A percentile compares a stretch with the other conserved stretches of the same genome.
Conservation (phyloP, 805 yeast species). For the Schizosaccharomyces osmophilus region DNA sequence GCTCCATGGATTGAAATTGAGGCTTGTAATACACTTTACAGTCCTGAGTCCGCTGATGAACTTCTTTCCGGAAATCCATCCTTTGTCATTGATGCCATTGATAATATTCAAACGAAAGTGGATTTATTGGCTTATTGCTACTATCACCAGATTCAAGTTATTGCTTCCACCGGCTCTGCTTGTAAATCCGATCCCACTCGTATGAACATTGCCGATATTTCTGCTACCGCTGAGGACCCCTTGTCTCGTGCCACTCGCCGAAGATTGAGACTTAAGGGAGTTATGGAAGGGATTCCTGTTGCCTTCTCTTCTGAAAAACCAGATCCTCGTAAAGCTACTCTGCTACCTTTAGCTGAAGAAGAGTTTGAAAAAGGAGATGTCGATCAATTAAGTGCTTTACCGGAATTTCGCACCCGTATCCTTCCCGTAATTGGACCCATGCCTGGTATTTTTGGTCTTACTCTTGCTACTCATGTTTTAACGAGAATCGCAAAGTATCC, state of each 20-base stretch:
- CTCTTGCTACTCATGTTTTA: slow-evolving; percentile 63
- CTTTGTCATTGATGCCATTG: slow-evolving; percentile 82
- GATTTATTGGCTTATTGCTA: slow-evolving; percentile 60
- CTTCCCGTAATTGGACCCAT: slow-evolving; percentile 88
- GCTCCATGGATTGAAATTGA: slow-evolving; percentile 92
- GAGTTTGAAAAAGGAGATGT: slow-evolving; percentile 63
- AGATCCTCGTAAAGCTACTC: slow-evolving; percentile 72
- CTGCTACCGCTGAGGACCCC: slow-evolving; percentile 82
- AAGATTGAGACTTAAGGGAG: slow-evolving; percentile 57
- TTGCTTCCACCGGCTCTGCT: slow-evolving; percentile 93
- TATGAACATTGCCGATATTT: slow-evolving; percentile 67
- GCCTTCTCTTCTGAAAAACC: slow-evolving; percentile 92
- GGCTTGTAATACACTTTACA: slow-evolving; percentile 57
- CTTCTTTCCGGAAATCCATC: slow-evolving; percentile 39
- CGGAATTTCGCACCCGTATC: slow-evolving; percentile 78
- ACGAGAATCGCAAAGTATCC: slow-evolving; percentile 60
- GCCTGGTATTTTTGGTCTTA: slow-evolving; percentile 89
- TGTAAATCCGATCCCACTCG: slow-evolving; percentile 89
- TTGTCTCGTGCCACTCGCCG: slow-evolving; percentile 70
- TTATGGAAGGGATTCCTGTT: slow-evolving; percentile 51
- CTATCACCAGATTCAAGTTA: slow-evolving; percentile 33
- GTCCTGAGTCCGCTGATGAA: slow-evolving; percentile 32
- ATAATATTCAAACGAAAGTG: slow-evolving; percentile 88
- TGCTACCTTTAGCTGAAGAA: slow-evolving; percentile 64
- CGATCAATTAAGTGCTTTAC: slow-evolving; percentile 64